Evolutionary conservation across 208 protist species (phyloP), one percentile per base, ranked within the genome.

Genomic region (Trypanosomatidae sp.): DNA sequence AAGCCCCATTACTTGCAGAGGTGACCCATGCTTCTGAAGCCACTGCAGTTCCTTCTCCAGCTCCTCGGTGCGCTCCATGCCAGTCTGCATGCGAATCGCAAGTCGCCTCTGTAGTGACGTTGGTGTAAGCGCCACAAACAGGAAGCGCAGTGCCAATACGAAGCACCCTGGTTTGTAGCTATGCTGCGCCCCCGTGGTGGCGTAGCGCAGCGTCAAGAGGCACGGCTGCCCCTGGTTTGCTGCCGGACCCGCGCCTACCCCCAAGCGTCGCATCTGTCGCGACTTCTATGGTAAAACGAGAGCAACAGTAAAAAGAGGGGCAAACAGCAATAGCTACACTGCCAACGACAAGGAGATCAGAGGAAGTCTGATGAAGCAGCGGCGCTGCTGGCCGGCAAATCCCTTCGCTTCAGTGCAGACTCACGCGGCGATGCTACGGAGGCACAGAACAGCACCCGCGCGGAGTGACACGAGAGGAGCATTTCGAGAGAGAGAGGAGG

Each of bases 1-100:
- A 19, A 95, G 83, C n/a, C 91, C 91, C 85, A 95, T 84, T 28
- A 95, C 84, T 3, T 71, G 77, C 55, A 95, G 82, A 7, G 91
- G 91, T 0, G 91, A 95, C 49, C 89, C 91, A 73, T 95, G 91
- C 68, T 69, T 80, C 73, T 74, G 58, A 10, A 95, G 74, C 89
- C 91, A 95, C 75, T 86, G 74, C 78, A 91, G 85, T 66, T 95
- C 82, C 66, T 68, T 69, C 78, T 95, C 88, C 49, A 95, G 39
- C 56, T 64, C 62, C 41, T 87, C 87, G 1, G 85, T 74, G 39
- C 85, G 79, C 75, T 91, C 85, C 87, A 95, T 86, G 0, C 89
- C 83, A 0, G 50, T 69, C 62, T 90, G 83, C 84, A 95, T 84
- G 17, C 82, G 53, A 30, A 73, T 59, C 2, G 87, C 87, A 59